Base-by-base conservation (phyloP, 1,284 basidiomycete species). In the Ustilago xerochloae region DNA sequence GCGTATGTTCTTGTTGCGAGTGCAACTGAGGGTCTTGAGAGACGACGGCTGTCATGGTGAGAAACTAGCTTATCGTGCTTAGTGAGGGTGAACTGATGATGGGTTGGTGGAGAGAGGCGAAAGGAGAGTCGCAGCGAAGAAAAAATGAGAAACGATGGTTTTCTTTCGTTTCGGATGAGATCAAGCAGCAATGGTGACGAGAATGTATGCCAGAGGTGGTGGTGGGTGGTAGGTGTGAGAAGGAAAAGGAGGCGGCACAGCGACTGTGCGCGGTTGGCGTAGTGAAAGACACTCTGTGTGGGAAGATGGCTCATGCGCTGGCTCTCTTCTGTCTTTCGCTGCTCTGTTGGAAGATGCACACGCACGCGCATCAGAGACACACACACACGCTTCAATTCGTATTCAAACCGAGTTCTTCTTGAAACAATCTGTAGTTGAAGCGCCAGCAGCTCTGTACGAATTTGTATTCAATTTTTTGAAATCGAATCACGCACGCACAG, bases 1-100 rank as follows among this genome's bases (percentile, higher is more conserved):
- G 79, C 35, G 84, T 82, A 52, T 75, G 73, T 10, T 66, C 63
- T 22, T 63, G 62, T 1, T 63, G 41, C 6, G 22, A 13, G 20
- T 24, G 22, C 41, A 43, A 24, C 22, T 43, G 41, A 13, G 41
- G 53, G 24, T 56, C 60, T 26, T 51, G 29, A 24, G 55, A 33
- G 6, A 66, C 13, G 6, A 75, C 68, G 46, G 73, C 64, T n/a
- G 68, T 43, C 73, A 71, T 75, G 6, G 45, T 75, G 16, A 16
- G n/a, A n/a, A n/a, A n/a, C n/a, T n/a, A n/a, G 0, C 18, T 33
- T 10, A 49, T 9, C 24, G 13, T 49, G 20, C 20, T 22, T 32
- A 15, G 32, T 36, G 9, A 30, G 1, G 30, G n/a, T 30, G 15
- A 10, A 12, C 4, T 29, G 46, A 18, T 26, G 16, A 30, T n/a